These are phyloP conservation scores for Zygosaccharomyces sapae DNA, from an alignment of 1,139 yeast genomes.

Conservation along the genomic window DNA sequence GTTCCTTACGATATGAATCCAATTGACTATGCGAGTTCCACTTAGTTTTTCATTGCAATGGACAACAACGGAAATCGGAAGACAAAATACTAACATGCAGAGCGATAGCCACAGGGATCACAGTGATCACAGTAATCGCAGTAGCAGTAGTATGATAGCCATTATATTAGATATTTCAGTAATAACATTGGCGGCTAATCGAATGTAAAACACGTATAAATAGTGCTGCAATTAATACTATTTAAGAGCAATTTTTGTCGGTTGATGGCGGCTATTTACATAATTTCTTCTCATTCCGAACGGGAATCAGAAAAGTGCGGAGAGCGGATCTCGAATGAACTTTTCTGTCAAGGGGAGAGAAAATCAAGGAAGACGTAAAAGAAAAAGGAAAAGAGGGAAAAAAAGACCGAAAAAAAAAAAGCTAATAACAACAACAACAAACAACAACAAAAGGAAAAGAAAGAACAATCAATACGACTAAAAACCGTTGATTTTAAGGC, in stretches of 20 bases:
- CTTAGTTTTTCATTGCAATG: background rate
- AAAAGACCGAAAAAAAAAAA: slow-evolving; percentile 1
- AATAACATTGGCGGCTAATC: background rate
- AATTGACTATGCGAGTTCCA: too few species aligned
- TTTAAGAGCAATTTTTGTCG: too few species aligned
- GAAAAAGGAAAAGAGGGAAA: background rate
- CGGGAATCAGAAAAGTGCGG: slow-evolving; percentile 1
- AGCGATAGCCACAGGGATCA: too few species aligned
- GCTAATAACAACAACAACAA: background rate
- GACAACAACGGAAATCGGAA: background rate
- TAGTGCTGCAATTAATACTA: background rate
- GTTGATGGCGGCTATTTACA: too few species aligned
- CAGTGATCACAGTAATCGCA: too few species aligned
- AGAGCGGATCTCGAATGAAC: slow-evolving; percentile 1
- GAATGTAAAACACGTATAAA: too few species aligned
- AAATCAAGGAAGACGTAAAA: background rate
- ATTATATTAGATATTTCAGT: too few species aligned
- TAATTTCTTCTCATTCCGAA: background rate
- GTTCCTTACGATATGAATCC: too few species aligned
- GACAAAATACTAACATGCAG: background rate
- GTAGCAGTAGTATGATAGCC: too few species aligned
- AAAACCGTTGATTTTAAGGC: too few species aligned
- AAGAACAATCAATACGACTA: background rate
- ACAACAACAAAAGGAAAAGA: background rate
- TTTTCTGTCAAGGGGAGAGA: background rate